Percentiles rank a stretch among this genome's conserved stretches.
These are phyloP conservation scores for Monilinia fructigena DNA, from an alignment of 2,329 filamentous ascomycete species.

Conservation along the genomic window DNA sequence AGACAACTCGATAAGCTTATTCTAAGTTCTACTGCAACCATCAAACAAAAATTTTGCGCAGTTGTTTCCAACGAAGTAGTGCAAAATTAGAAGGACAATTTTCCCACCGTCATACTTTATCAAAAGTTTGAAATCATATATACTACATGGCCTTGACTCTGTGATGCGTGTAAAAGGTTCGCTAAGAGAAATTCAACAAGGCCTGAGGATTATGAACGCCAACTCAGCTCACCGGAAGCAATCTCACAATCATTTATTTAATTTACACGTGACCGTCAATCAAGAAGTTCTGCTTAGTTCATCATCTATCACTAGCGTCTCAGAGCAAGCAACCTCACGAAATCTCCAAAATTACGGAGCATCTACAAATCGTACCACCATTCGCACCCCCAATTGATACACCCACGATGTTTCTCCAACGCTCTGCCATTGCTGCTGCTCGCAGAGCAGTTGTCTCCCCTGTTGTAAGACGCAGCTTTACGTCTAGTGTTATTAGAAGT, in stretches of 20 bases:
- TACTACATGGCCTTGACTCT: too few relatives aligned
- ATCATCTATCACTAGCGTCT: constrained; percentile 17
- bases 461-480: constrained; percentile 57
- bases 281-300: constrained; percentile 10
- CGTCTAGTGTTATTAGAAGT: constrained; percentile 61
- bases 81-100: too few relatives aligned
- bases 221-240: not conserved
- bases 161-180: too few relatives aligned
- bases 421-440: constrained; percentile 59
- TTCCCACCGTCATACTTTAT: too few relatives aligned
- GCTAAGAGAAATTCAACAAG: too few relatives aligned
- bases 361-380: constrained; percentile 22
- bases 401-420: constrained; percentile 61
- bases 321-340: constrained; percentile 19
- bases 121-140: too few relatives aligned
- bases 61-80: too few relatives aligned
- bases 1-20: not conserved
- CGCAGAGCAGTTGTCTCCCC: constrained; percentile 58
- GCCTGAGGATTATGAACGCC: not conserved
- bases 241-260: not conserved
- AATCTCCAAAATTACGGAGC: constrained; percentile 11
- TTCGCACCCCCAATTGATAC: constrained; percentile 22
- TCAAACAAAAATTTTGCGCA: too few relatives aligned
- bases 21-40: not conserved
- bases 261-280: not conserved